phyloP scores from a whole-genome alignment of 1,284 basidiomycete genomes.

The Rhizoctonia solani region DNA sequence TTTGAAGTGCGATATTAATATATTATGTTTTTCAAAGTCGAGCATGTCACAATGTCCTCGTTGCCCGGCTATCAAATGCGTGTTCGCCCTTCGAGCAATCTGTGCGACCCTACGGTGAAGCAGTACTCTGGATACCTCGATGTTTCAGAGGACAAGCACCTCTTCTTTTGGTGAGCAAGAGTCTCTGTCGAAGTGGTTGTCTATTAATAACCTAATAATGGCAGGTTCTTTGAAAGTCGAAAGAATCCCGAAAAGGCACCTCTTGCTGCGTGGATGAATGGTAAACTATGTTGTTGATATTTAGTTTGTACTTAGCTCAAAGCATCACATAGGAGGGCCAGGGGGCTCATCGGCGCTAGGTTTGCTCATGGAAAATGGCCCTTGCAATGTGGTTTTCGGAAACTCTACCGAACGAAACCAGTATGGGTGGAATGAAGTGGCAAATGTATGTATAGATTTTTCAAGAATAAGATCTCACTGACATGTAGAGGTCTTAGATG shows the following conservation, averaged over 20 bases:
- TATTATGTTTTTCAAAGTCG: neutral
- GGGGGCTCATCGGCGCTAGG: conserved; percentile 23
- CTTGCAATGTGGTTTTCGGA: conserved; percentile 60
- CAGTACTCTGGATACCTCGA: conserved; percentile 22
- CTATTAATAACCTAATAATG: neutral
- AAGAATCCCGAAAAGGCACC: conserved; percentile 22
- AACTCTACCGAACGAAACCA: conserved; percentile 59
- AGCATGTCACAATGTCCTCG: conserved; percentile 14
- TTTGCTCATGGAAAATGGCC: conserved; percentile 53
- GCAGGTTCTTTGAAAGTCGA: conserved; percentile 33
- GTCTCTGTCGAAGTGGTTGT: too few relatives aligned
- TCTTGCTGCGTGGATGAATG: conserved; percentile 33
- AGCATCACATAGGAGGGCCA: conserved; percentile 22
- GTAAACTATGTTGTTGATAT: too few relatives aligned
- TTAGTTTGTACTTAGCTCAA: too few relatives aligned
- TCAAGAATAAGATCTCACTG: neutral
- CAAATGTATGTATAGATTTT: conserved; percentile 8
- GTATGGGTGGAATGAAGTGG: conserved; percentile 37
- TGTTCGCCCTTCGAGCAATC: neutral
- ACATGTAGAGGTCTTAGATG: conserved; percentile 45
- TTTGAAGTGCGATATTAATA: too few relatives aligned
- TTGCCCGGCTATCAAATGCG: conserved; percentile 14
- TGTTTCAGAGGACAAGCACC: neutral
- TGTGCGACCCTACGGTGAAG: conserved; percentile 13
- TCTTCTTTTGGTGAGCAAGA: conserved; percentile 6